Percentiles rank a stretch among this genome's conserved stretches.
Evolutionary conservation across 768 basidiomycete species (phyloP).

Genomic region (Rhodotorula taiwanensis): DNA sequence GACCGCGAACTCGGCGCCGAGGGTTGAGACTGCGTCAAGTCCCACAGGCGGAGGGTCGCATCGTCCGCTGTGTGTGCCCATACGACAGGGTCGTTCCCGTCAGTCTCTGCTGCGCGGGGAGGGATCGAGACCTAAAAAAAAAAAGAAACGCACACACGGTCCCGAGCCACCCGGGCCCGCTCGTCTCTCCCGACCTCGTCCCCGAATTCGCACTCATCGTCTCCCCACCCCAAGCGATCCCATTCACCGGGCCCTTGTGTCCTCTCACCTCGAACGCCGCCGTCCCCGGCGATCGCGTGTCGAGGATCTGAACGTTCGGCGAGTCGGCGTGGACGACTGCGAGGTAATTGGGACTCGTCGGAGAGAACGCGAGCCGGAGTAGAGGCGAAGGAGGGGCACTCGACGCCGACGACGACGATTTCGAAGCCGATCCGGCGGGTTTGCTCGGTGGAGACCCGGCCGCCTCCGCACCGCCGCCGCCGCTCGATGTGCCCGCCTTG

Average conservation of each 20-base stretch:
- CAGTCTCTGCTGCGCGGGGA: too few species aligned
- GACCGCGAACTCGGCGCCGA: constrained; percentile 42
- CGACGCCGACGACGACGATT: constrained; percentile 40
- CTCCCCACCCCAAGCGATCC: constrained; percentile 80
- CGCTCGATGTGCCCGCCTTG: background rate
- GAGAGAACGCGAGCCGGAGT: constrained; percentile 82
- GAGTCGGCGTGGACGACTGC: constrained; percentile 95
- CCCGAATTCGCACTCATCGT: constrained; percentile 40
- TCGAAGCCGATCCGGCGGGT: constrained; percentile 41
- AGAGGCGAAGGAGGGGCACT: constrained; percentile 60
- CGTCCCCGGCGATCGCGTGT: constrained; percentile 92
- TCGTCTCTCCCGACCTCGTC: constrained; percentile 56
- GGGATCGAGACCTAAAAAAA: background rate
- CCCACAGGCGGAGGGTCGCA: constrained; percentile 89
- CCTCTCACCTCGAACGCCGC: constrained; percentile 86
- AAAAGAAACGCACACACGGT: constrained; percentile 17
- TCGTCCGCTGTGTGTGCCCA: constrained; percentile 86
- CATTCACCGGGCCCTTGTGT: constrained; percentile 74
- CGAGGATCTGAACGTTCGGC: constrained; percentile 78
- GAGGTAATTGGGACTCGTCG: constrained; percentile 87
- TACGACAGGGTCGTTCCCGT: too few species aligned
- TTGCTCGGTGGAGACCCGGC: constrained; percentile 92
- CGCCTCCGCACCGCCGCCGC: constrained; percentile 65
- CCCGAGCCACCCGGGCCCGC: constrained; percentile 65
- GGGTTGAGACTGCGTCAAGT: constrained; percentile 60